Evolutionary conservation across 2,329 filamentous ascomycete species (phyloP).

Genomic region (Penicillium glabrum): DNA sequence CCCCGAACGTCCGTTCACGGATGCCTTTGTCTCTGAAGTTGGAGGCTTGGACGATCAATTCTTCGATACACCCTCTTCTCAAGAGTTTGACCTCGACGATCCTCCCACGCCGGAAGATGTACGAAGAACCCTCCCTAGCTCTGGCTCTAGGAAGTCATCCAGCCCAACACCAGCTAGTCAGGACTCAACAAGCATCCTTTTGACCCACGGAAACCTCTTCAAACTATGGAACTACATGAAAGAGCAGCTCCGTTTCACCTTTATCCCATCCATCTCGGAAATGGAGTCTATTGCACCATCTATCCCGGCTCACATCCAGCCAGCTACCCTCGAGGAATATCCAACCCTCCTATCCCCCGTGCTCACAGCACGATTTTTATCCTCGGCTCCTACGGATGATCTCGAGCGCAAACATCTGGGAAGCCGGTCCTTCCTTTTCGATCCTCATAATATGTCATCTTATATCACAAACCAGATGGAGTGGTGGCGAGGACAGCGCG

Average conservation of each 20-base stretch:
- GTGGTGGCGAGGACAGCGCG: slow-evolving; percentile 84
- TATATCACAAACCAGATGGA: slow-evolving; percentile 70
- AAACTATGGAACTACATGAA: slow-evolving; percentile 65
- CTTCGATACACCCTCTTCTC: slow-evolving; percentile 47
- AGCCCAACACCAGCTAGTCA: slow-evolving; percentile 33
- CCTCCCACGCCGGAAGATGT: slow-evolving; percentile 26
- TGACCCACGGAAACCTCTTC: slow-evolving; percentile 59
- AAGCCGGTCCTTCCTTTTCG: slow-evolving; percentile 64
- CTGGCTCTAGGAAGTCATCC: slow-evolving; percentile 8
- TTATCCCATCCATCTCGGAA: slow-evolving; percentile 29
- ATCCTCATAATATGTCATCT: slow-evolving; percentile 59
- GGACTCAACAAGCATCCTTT: slow-evolving; percentile 52
- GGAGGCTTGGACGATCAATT: slow-evolving; percentile 68
- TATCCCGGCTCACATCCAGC: slow-evolving; percentile 34
- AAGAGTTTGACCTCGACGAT: slow-evolving; percentile 29
- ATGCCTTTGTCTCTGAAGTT: slow-evolving; percentile 75
- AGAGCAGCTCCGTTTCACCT: slow-evolving; percentile 56
- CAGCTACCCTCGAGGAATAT: slow-evolving; percentile 34
- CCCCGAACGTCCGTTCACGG: slow-evolving; percentile 66
- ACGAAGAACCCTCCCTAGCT: slow-evolving; percentile 2
- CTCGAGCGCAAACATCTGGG: slow-evolving; percentile 46
- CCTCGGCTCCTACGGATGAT: slow-evolving; percentile 30
- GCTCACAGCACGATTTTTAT: slow-evolving; percentile 46
- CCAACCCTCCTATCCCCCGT: slow-evolving; percentile 45
- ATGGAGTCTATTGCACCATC: slow-evolving; percentile 26